Percentiles rank a stretch among this genome's conserved stretches.
Conservation (phyloP, 768 basidiomycete genomes). For the Erythrobasidium yunnanense region DNA sequence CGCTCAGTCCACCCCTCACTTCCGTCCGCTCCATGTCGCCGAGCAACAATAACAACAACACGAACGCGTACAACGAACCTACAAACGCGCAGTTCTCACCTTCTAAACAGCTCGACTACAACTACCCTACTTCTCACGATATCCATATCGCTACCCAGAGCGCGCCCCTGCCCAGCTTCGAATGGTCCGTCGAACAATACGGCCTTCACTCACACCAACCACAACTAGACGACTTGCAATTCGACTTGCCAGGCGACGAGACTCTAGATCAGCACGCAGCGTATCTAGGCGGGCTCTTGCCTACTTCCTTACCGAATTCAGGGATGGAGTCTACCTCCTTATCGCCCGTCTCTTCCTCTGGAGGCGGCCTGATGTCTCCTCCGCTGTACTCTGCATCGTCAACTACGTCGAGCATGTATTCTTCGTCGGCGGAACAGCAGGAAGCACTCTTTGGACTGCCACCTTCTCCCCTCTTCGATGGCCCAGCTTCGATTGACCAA, state of each 20-base stretch:
- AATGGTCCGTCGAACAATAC: conserved; percentile 13
- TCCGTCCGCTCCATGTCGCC: no score
- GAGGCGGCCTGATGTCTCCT: not conserved
- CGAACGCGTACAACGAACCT: no score
- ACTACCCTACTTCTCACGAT: not conserved
- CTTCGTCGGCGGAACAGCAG: conserved; percentile 4
- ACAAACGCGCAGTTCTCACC: not conserved
- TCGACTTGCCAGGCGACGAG: no score
- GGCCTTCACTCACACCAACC: not conserved
- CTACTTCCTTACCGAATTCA: not conserved
- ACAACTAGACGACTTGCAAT: no score
- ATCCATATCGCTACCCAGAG: not conserved
- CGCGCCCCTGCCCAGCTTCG: conserved; percentile 11
- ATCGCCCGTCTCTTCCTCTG: not conserved
- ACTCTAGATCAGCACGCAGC: no score
- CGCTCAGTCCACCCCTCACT: conserved; percentile 10
- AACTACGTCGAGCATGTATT: conserved; percentile 9
- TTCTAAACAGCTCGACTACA: not conserved
- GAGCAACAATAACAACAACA: no score
- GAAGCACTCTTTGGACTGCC: conserved; percentile 1
- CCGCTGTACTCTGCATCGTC: not conserved
- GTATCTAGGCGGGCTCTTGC: no score
- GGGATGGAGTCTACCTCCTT: not conserved
- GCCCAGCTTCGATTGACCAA: conserved; percentile 8
- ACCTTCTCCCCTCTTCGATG: conserved; percentile 2